These are phyloP conservation scores for Cutaneotrichosporon curvatum DNA, from an alignment of 1,284 basidiomycete genomes.

Conservation along the genomic window DNA sequence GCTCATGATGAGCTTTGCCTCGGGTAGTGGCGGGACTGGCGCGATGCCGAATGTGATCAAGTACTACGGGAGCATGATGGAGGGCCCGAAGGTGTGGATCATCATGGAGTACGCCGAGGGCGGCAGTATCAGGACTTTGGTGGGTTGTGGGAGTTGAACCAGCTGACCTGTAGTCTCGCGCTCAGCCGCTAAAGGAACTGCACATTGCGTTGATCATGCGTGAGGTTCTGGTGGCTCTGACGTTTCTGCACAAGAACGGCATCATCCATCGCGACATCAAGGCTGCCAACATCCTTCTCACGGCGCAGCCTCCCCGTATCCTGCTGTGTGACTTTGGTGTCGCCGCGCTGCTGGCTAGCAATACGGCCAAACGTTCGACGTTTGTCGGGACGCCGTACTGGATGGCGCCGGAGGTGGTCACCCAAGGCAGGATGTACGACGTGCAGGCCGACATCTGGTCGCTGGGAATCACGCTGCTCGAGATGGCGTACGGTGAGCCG, in stretches of 20 bases:
- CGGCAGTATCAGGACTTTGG: conserved; percentile 83
- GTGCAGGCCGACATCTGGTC: conserved; percentile 97
- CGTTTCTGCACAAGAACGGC: conserved; percentile 83
- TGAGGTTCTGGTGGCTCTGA: conserved; percentile 78
- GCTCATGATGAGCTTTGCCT: conserved; percentile 53
- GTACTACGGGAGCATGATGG: conserved; percentile 92
- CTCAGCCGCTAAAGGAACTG: conserved; percentile 78
- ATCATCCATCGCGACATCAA: conserved; percentile 97
- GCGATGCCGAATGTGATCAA: conserved; percentile 71
- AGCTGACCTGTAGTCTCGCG: conserved; percentile 66
- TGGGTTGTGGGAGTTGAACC: conserved; percentile 33
- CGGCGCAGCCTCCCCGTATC: conserved; percentile 69
- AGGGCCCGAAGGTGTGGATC: conserved; percentile 95
- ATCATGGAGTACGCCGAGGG: conserved; percentile 98
- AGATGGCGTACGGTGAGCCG: conserved; percentile 65
- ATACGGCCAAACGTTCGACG: conserved; percentile 83
- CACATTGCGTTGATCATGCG: conserved; percentile 82
- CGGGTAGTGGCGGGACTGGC: conserved; percentile 13
- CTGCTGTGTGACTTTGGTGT: conserved; percentile 97
- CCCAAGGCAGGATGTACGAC: conserved; percentile 80
- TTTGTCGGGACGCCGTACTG: conserved; percentile 95
- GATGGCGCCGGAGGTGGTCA: conserved; percentile 98
- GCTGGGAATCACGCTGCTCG: conserved; percentile 86
- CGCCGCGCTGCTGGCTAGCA: conserved; percentile 80
- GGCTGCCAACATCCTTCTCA: conserved; percentile 86